Evolutionary conservation across 345 rosid species (phyloP).

Genomic region (Mallotus nudiflorus): DNA sequence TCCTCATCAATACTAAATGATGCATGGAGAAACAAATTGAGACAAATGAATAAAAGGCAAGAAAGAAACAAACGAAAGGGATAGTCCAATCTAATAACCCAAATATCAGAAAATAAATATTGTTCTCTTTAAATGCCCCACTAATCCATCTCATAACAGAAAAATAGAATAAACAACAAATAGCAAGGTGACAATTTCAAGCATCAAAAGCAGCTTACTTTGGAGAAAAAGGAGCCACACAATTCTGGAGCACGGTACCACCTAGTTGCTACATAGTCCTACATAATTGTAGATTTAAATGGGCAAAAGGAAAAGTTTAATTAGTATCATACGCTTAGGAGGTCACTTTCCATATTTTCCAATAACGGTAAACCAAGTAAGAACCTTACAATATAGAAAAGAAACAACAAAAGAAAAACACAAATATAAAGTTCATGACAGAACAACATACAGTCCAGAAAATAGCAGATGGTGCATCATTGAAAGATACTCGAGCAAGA

Average conservation of each 20-base stretch:
- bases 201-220: conserved; percentile 50
- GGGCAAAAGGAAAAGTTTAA: background rate
- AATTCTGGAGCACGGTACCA: conserved; percentile 99
- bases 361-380: background rate
- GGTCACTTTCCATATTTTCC: conserved; percentile 1
- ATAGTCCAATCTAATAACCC: background rate
- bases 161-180: conserved; percentile 7
- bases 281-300: background rate
- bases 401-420: background rate
- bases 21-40: background rate
- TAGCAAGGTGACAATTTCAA: conserved; percentile 2
- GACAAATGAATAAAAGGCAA: background rate
- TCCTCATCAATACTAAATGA: background rate
- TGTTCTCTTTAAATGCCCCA: background rate
- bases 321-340: conserved; percentile 13
- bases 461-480: conserved; percentile 96
- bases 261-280: conserved; percentile 99
- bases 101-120: background rate
- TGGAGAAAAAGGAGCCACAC: conserved; percentile 97
- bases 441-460: conserved; percentile 88
- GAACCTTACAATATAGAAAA: background rate
- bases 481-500: conserved; percentile 92
- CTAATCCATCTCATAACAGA: conserved; percentile 12
- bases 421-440: conserved; percentile 13
- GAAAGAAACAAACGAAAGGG: background rate